Conservation (phyloP, 805 yeast species). For the Spathaspora girioi region DNA sequence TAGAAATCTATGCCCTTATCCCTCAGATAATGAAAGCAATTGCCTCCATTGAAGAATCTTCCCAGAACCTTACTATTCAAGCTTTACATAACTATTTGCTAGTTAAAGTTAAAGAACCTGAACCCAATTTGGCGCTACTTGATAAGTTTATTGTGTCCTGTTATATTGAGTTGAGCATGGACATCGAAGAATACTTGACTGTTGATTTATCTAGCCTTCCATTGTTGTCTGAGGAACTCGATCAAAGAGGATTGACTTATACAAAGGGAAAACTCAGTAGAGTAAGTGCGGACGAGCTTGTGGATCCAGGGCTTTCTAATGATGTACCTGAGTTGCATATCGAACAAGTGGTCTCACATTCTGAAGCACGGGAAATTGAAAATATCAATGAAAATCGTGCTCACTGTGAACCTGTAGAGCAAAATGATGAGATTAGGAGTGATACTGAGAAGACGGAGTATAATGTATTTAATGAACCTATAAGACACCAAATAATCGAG, state of each 20-base stretch:
- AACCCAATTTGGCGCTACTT: slow-evolving; percentile 5
- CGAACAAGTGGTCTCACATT: neutral
- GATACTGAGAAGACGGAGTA: too few relatives aligned
- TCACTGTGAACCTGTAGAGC: too few relatives aligned
- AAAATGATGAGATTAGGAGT: too few relatives aligned
- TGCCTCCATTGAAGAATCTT: slow-evolving; percentile 8
- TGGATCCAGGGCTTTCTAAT: neutral
- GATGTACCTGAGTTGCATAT: neutral
- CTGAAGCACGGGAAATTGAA: too few relatives aligned
- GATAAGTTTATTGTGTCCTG: slow-evolving; percentile 12
- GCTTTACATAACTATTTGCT: slow-evolving; percentile 13
- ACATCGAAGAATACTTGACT: neutral
- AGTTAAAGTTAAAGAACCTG: neutral
- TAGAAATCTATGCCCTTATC: slow-evolving; percentile 20
- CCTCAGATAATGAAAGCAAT: slow-evolving; percentile 13
- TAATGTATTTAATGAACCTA: too few relatives aligned
- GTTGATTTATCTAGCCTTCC: neutral
- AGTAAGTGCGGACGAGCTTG: neutral
- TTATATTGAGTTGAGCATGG: slow-evolving; percentile 1
- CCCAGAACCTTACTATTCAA: slow-evolving; percentile 10
- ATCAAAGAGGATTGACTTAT: neutral
- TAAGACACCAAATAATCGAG: neutral
- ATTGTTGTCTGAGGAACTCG: neutral
- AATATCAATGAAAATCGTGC: too few relatives aligned
- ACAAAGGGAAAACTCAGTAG: neutral